Conservation (phyloP, 2,329 filamentous ascomycete species). For the Orbilia quercus region DNA sequence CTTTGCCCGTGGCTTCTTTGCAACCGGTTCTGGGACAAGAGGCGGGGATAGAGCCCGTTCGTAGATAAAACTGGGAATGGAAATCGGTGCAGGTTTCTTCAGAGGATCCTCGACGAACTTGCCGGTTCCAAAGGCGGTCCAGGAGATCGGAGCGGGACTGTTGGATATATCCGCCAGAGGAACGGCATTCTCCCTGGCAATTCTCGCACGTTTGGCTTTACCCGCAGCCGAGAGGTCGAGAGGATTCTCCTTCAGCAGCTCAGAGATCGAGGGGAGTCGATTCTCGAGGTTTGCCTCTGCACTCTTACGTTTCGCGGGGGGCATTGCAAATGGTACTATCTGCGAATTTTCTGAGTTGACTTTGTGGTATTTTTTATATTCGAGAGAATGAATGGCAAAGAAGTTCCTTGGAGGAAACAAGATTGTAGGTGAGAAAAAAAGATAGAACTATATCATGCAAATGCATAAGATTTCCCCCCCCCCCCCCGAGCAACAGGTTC, state of each 20-base stretch:
- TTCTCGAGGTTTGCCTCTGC: slow-evolving; percentile 24
- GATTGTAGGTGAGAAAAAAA: neutral
- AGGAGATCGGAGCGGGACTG: slow-evolving; percentile 36
- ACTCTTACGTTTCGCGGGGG: slow-evolving; percentile 33
- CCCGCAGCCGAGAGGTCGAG: neutral
- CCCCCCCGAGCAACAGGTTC: slow-evolving; percentile 53
- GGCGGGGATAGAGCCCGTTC: neutral
- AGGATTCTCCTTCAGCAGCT: neutral
- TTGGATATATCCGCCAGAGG: slow-evolving; percentile 47
- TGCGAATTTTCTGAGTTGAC: slow-evolving; percentile 17
- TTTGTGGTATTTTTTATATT: slow-evolving; percentile 21
- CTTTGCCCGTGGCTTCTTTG: neutral
- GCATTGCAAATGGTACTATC: slow-evolving; percentile 21
- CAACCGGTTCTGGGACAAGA: neutral
- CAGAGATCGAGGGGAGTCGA: slow-evolving; percentile 4
- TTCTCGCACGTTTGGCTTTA: slow-evolving; percentile 28
- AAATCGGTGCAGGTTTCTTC: slow-evolving; percentile 10
- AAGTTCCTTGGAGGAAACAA: neutral
- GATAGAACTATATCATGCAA: slow-evolving; percentile 9
- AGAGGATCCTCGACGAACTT: slow-evolving; percentile 33
- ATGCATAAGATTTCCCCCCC: slow-evolving; percentile 7
- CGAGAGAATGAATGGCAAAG: neutral
- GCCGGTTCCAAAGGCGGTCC: slow-evolving; percentile 42
- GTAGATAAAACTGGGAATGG: neutral
- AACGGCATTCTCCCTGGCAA: neutral